A percentile compares a stretch with the other conserved stretches of the same genome.
These are phyloP conservation scores for Plantago rigida DNA, from an alignment of 305 asterid species.

Conservation along the genomic window DNA sequence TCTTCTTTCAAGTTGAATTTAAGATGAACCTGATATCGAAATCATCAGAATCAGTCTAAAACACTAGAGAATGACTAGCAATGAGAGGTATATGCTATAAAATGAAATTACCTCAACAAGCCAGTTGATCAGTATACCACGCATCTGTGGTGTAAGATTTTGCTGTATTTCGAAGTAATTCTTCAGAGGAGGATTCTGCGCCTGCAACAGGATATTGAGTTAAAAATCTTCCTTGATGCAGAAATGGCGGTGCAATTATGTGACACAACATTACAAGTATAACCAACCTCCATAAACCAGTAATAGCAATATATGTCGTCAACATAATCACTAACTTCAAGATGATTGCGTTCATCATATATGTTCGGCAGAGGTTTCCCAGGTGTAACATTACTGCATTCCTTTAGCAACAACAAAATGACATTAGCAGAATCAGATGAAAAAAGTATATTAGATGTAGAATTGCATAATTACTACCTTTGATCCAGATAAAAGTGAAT, in stretches of 20 bases:
- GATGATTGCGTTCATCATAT: slow-evolving; percentile 69
- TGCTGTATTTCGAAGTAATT: slow-evolving; percentile 49
- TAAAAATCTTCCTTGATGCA: too few species aligned
- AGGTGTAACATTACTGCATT: slow-evolving; percentile 30
- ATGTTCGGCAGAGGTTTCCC: slow-evolving; percentile 54
- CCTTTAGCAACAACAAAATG: slow-evolving; percentile 39
- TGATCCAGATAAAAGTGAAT: slow-evolving; percentile 54
- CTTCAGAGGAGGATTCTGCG: slow-evolving; percentile 47
- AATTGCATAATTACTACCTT: slow-evolving; percentile 39
- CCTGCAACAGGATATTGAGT: slow-evolving; percentile 33
- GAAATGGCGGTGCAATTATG: too few species aligned
- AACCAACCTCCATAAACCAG: slow-evolving; percentile 86
- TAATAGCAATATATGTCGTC: slow-evolving; percentile 85
- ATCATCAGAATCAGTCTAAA: slow-evolving; percentile 1
- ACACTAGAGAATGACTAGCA: slow-evolving; percentile 5
- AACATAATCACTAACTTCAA: slow-evolving; percentile 79
- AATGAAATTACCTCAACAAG: slow-evolving; percentile 60
- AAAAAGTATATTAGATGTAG: slow-evolving; percentile 7
- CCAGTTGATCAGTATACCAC: slow-evolving; percentile 88
- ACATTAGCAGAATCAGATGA: slow-evolving; percentile 10
- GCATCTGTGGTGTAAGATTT: slow-evolving; percentile 74
- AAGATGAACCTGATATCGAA: slow-evolving; percentile 59
- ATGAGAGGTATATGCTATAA: slow-evolving; percentile 10
- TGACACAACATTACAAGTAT: too few species aligned
- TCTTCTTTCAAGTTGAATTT: slow-evolving; percentile 87